Evolutionary conservation across 2,329 filamentous ascomycete genomes (phyloP), one percentile per base, ranked within the genome.

Genomic region (Exophiala calicioides): DNA sequence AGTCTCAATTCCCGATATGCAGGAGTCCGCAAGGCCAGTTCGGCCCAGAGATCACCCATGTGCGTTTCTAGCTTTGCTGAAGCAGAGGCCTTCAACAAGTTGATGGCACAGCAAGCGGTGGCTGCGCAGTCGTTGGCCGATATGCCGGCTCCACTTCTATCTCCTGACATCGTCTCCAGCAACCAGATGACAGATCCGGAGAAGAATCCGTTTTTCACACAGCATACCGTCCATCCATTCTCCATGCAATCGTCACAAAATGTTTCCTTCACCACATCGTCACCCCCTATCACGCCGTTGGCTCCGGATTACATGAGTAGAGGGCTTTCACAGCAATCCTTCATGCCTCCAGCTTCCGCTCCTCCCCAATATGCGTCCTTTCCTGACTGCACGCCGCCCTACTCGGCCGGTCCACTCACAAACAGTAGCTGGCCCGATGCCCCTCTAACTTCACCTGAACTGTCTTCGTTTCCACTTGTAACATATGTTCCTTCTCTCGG

Each of bases 11-110:
- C 68, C 36, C 63, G 68, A 24, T 74, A 71, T 55, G 68, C 70
- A 0, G 71, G 72, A 37, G 65, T 76, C 20, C 62, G 72, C 15
- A 76, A 76, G 55, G 60, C 67, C 4, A 71, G 69, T 16, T 65
- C 67, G 31, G 62, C 69, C 34, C 73, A 73, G 39, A 65, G 70
- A 20, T 76, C 73, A n/a, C 73, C 73, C 16, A 60, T 74, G 26
- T 71, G 69, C 34, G 63, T 72, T 38, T 61, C 68, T 13, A 69
- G 63, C 4, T 74, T 74, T 53, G 62, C 69, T n/a, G 71, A 75
- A 24, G 60, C 68, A 5, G 68, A 66, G 13, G 62, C 62, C 24
- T 58, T 67, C 51, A 63, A 64, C 46, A 36, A 52, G 21, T 40
- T 60, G 33, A 56, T 59, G 57, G 52, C 52, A 3, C 55, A 58